Evolutionary conservation across 225 moss, liverwort and hornwort genomes (phyloP).

Genomic region (Physcomitrium patens): DNA sequence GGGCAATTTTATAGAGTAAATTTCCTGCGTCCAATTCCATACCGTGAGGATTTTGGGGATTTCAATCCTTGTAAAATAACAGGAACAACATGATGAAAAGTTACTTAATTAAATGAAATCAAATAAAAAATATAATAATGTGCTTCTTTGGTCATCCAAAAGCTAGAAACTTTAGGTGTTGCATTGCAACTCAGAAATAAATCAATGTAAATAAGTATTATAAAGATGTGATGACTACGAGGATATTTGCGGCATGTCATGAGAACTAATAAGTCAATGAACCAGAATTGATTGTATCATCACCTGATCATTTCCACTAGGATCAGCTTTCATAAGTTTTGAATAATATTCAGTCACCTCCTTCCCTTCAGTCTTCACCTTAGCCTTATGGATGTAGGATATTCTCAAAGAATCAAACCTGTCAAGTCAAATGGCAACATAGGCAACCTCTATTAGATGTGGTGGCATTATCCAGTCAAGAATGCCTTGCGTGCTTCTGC

Average conservation of each 20-base stretch:
- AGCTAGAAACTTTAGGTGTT: not conserved
- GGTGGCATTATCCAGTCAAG: constrained; percentile 6
- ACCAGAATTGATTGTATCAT: constrained; percentile 12
- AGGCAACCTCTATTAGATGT: constrained; percentile 6
- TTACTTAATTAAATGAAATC: too few relatives aligned
- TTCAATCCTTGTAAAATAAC: not conserved
- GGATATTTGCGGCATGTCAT: not conserved
- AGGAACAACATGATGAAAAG: not conserved
- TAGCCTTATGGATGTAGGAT: constrained; percentile 54
- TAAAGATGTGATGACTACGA: not conserved
- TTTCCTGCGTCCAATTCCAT: constrained; percentile 50
- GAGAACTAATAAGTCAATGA: not conserved
- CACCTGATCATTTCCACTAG: constrained; percentile 69
- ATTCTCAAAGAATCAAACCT: constrained; percentile 65
- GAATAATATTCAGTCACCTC: constrained; percentile 55
- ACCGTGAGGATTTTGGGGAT: constrained; percentile 8
- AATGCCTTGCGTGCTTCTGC: not conserved
- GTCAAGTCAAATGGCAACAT: constrained; percentile 13
- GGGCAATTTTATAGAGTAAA: constrained; percentile 68
- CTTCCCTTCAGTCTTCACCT: constrained; percentile 42
- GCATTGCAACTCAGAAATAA: constrained; percentile 19
- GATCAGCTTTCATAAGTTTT: constrained; percentile 74
- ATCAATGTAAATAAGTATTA: constrained; percentile 3
- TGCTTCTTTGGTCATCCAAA: not conserved
- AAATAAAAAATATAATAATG: not conserved